phyloP scores from a whole-genome alignment of 805 yeast genomes.

The Nakazawaea ambrosiae region DNA sequence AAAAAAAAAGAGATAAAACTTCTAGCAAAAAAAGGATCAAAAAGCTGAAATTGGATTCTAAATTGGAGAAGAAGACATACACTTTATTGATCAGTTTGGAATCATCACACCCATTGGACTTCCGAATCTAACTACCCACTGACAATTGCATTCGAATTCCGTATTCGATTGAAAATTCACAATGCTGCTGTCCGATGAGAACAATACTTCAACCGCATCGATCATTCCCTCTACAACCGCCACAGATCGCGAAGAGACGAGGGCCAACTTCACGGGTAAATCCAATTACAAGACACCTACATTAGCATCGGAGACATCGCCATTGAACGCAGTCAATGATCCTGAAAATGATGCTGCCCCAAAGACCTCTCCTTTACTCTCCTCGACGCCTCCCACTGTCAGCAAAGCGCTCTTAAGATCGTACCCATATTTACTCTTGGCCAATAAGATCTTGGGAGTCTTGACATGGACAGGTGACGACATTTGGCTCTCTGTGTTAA shows the following conservation, averaged over 20 bases:
- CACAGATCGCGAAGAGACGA: constrained; percentile 25
- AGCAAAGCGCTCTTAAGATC: constrained; percentile 76
- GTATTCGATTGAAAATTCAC: too few relatives aligned
- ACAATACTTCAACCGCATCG: neutral
- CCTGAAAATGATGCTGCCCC: constrained; percentile 19
- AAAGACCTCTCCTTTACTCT: constrained; percentile 72
- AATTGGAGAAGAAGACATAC: too few relatives aligned
- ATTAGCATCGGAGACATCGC: neutral
- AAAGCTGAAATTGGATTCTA: too few relatives aligned
- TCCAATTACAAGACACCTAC: constrained; percentile 16
- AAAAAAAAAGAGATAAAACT: too few relatives aligned
- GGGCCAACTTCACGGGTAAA: constrained; percentile 34
- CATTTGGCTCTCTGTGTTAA: constrained; percentile 62
- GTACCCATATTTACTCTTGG: constrained; percentile 76
- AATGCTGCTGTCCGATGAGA: neutral
- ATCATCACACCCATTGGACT: too few relatives aligned
- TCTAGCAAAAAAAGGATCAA: too few relatives aligned
- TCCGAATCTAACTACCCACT: too few relatives aligned
- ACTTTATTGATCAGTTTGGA: too few relatives aligned
- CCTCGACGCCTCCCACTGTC: constrained; percentile 87
- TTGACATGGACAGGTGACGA: constrained; percentile 91
- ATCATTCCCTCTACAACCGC: constrained; percentile 11
- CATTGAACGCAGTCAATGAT: neutral
- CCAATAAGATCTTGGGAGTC: constrained; percentile 62
- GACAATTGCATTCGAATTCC: too few relatives aligned